Evolutionary conservation across 306 rosid species (phyloP).

Genomic region (Acacia confusa): DNA sequence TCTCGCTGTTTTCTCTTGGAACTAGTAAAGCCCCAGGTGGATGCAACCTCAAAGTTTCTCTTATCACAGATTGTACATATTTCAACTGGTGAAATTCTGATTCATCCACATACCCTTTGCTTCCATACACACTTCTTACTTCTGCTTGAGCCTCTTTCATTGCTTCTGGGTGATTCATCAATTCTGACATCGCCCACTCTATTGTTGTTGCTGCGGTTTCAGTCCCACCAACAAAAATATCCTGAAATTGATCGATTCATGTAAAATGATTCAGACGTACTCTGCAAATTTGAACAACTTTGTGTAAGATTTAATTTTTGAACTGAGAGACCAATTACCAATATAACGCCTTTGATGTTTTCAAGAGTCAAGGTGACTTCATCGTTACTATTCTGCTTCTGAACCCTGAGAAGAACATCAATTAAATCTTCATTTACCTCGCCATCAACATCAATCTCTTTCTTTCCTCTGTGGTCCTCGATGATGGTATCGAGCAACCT

Average conservation of each 20-base stretch:
- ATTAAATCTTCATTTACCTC: neutral
- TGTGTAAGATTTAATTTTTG: neutral
- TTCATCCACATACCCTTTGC: neutral
- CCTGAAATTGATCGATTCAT: neutral
- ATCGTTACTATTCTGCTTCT: neutral
- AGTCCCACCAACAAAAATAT: neutral
- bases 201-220: neutral
- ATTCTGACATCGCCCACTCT: neutral
- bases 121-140: neutral
- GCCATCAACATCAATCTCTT: neutral
- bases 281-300: too few species aligned
- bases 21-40: neutral
- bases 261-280: too few species aligned
- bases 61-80: neutral
- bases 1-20: neutral
- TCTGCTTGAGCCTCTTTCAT: neutral
- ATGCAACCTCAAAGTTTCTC: neutral
- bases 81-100: neutral
- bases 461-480: neutral
- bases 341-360: neutral
- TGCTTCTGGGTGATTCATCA: neutral
- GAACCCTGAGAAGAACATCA: slow-evolving; percentile 3
- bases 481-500: neutral
- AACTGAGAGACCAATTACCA: neutral
- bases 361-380: neutral